These are phyloP conservation scores for Cymbopogon flexuosus DNA, from an alignment of 202 grass and related monocot species.

Conservation along the genomic window DNA sequence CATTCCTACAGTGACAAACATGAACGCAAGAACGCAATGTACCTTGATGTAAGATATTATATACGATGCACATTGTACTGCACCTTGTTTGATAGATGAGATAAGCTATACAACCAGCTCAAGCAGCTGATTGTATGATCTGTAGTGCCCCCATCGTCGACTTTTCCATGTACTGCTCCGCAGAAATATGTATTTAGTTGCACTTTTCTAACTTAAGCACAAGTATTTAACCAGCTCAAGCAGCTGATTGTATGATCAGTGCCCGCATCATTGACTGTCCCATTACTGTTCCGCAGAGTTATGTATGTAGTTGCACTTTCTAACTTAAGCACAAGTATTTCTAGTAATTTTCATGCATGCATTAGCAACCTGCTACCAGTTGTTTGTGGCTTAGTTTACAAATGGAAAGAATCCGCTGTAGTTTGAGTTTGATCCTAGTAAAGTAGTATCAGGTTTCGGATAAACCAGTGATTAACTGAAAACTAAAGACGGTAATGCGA, in stretches of 20 bases:
- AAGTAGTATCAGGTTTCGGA: background rate
- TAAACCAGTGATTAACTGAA: background rate
- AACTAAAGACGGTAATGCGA: background rate
- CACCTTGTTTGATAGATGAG: background rate
- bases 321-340: background rate
- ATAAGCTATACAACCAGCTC: background rate
- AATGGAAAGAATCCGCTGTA: background rate
- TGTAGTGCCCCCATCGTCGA: background rate
- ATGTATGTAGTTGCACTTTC: background rate
- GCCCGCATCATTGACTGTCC: background rate
- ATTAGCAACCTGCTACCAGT: background rate
- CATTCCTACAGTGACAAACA: background rate
- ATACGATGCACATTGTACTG: background rate
- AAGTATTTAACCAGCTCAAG: too few species aligned
- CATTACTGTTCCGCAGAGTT: background rate
- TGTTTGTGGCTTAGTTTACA: background rate
- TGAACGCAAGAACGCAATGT: background rate
- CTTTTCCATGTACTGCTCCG: background rate
- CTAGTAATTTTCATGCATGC: too few species aligned
- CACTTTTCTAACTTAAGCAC: background rate
- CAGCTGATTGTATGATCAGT: too few species aligned
- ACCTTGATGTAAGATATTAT: background rate
- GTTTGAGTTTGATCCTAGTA: background rate
- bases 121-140: background rate
- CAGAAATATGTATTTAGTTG: background rate